A percentile compares a stretch with the other conserved stretches of the same genome.
phyloP scores from a whole-genome alignment of 1,284 basidiomycete species.

The Inonotus hispidus region DNA sequence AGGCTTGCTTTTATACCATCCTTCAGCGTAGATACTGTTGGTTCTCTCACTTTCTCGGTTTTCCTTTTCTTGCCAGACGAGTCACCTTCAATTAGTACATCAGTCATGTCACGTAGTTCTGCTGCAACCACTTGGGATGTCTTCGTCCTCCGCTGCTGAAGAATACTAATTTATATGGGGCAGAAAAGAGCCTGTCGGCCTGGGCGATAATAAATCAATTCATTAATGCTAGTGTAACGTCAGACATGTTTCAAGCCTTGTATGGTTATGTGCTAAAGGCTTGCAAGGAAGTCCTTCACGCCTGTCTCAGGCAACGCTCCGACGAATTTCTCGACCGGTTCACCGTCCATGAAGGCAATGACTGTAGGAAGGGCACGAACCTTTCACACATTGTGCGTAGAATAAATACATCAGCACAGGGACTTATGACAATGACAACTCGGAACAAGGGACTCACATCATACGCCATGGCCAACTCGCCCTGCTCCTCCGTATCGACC shows the following conservation, averaged over 20 bases:
- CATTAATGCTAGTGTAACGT: background rate
- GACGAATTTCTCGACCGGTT: conserved; percentile 49
- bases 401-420: background rate
- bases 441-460: conserved; percentile 33
- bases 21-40: conserved; percentile 5
- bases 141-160: background rate
- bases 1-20: background rate
- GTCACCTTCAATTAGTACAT: conserved; percentile 1
- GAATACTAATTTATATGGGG: background rate
- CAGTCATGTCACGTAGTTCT: conserved; percentile 14
- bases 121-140: conserved; percentile 5
- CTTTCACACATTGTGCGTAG: conserved; percentile 30
- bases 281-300: background rate
- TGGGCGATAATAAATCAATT: background rate
- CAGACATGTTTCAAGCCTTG: background rate
- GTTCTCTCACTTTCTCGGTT: background rate
- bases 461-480: conserved; percentile 43
- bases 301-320: conserved; percentile 48
- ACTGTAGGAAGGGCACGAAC: conserved; percentile 66
- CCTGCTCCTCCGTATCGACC: conserved; percentile 54
- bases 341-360: conserved; percentile 60
- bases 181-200: background rate
- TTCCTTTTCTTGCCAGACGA: background rate
- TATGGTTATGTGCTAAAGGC: background rate
- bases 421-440: background rate